Percentiles rank a stretch among this genome's conserved stretches.
Conservation (phyloP, 1,284 basidiomycete genomes). For the Fomitopsis palustris region DNA sequence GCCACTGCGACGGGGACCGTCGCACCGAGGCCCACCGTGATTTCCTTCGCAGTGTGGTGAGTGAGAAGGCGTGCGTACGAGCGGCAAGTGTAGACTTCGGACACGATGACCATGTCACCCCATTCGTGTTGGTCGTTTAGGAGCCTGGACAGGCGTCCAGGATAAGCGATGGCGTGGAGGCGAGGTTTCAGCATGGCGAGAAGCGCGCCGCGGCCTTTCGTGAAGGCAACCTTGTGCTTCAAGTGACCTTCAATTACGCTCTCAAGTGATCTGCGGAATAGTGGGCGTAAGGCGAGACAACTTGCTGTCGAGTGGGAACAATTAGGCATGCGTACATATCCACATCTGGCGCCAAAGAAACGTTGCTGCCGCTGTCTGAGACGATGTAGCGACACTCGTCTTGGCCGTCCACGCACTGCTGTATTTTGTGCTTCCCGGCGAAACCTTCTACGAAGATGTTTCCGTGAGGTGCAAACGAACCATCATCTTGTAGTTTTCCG, state of each 20-base stretch:
- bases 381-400: neutral
- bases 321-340: neutral
- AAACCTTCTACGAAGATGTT: constrained; percentile 6
- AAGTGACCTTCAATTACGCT: neutral
- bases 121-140: neutral
- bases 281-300: neutral
- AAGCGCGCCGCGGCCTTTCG: constrained; percentile 2
- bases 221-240: neutral
- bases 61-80: constrained; percentile 6
- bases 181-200: constrained; percentile 3
- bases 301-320: neutral
- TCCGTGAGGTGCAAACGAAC: neutral
- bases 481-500: constrained; percentile 2
- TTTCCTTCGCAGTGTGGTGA: neutral
- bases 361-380: neutral
- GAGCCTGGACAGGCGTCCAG: neutral
- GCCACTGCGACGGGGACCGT: neutral
- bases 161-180: neutral
- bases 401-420: neutral
- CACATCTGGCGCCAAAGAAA: neutral
- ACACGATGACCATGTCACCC: constrained; percentile 1
- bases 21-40: constrained; percentile 1
- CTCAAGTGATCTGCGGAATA: neutral
- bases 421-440: neutral
- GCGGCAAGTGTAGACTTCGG: constrained; percentile 4